Conservation (phyloP, 139 green algal species). For the Picochlorum sp. region DNA sequence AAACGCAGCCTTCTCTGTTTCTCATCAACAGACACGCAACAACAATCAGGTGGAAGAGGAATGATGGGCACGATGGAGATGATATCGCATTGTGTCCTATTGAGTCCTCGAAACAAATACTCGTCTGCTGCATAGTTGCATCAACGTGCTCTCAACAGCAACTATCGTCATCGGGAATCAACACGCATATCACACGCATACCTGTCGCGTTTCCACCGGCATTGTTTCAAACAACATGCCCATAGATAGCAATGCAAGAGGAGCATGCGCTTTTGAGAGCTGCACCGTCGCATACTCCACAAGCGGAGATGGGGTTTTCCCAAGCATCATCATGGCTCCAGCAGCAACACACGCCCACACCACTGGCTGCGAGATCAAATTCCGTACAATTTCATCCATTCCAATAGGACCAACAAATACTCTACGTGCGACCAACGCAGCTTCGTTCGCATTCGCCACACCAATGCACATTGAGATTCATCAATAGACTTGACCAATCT, state of each 20-base stretch:
- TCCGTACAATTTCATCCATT: background rate
- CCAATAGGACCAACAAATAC: slow-evolving; percentile 25
- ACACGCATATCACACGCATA: background rate
- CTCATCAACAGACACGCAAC: background rate
- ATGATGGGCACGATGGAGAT: background rate
- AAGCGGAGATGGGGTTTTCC: too few species aligned
- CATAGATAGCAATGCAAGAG: slow-evolving; percentile 21
- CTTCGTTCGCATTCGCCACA: slow-evolving; percentile 55
- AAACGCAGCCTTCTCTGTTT: background rate
- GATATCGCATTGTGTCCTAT: background rate
- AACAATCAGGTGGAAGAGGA: background rate
- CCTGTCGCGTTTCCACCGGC: slow-evolving; percentile 11
- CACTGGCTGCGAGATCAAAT: slow-evolving; percentile 12
- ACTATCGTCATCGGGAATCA: background rate
- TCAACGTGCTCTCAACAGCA: slow-evolving; percentile 1
- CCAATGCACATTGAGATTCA: slow-evolving; percentile 56
- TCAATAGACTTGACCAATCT: slow-evolving; percentile 47
- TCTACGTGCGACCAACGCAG: slow-evolving; percentile 39
- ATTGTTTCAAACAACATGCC: slow-evolving; percentile 13
- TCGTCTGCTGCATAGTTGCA: background rate
- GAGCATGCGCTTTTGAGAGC: slow-evolving; percentile 18
- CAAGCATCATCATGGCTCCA: background rate
- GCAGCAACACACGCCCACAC: slow-evolving; percentile 18
- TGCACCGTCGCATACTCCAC: background rate
- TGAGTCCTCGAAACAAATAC: background rate